Conservation (phyloP, 2,329 filamentous ascomycete genomes). For the Tolypocladium ophioglossoides region DNA sequence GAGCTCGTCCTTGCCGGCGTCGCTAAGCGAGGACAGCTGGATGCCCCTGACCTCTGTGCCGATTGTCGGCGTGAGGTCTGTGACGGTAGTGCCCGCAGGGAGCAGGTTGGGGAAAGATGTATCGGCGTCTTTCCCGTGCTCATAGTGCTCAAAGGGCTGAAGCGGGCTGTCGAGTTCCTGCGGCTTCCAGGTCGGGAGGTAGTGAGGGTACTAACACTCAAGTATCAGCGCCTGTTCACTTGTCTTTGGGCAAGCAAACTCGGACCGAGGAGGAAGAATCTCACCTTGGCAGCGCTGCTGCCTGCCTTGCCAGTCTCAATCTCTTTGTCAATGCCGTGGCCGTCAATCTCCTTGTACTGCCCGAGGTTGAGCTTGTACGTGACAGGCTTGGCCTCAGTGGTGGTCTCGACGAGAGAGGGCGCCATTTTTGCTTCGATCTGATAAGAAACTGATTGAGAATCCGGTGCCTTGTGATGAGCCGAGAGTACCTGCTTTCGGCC, state of each 20-base stretch:
- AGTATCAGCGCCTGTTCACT: slow-evolving; percentile 11
- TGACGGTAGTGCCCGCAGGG: slow-evolving; percentile 35
- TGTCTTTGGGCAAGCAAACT: not conserved
- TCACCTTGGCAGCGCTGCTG: slow-evolving; percentile 16
- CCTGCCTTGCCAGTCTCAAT: slow-evolving; percentile 17
- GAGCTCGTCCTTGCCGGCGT: slow-evolving; percentile 65
- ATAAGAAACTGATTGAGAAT: not conserved
- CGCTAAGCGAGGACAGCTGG: slow-evolving; percentile 57
- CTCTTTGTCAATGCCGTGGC: slow-evolving; percentile 13
- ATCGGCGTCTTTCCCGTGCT: slow-evolving; percentile 69
- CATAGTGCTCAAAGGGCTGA: slow-evolving; percentile 59
- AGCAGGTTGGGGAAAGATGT: slow-evolving; percentile 59
- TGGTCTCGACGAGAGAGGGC: slow-evolving; percentile 10
- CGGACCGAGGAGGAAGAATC: not conserved
- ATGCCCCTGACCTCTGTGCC: slow-evolving; percentile 62
- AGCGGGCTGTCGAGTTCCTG: slow-evolving; percentile 55
- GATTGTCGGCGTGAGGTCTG: slow-evolving; percentile 60
- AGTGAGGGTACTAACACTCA: slow-evolving; percentile 47
- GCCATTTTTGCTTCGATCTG: slow-evolving; percentile 9
- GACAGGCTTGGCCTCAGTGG: slow-evolving; percentile 3
- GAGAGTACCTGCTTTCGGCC: no score
- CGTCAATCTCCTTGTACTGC: slow-evolving; percentile 21
- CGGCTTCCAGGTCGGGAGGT: slow-evolving; percentile 61
- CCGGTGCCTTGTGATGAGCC: no score
- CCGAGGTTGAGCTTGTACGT: slow-evolving; percentile 15